phyloP scores from a whole-genome alignment of 148 eudicot species.

The Camellia japonica region DNA sequence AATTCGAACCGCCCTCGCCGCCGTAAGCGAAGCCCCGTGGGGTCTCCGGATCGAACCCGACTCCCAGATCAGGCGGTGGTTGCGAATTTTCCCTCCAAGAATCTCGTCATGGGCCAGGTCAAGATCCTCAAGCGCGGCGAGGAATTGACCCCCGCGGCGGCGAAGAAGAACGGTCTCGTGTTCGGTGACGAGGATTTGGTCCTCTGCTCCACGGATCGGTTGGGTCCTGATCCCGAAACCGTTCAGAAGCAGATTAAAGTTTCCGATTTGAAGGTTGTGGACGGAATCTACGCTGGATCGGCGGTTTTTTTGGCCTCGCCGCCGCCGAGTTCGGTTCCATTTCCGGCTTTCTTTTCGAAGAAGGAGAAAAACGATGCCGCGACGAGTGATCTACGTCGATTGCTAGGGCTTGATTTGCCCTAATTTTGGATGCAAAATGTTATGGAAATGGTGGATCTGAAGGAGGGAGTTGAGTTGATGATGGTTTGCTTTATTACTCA shows the following conservation, averaged over 20 bases:
- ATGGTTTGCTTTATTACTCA: conserved; percentile 13
- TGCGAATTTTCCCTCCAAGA: not conserved
- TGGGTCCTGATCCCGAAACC: conserved; percentile 60
- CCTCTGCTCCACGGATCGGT: conserved; percentile 35
- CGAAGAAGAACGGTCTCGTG: not conserved
- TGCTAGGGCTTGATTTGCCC: conserved; percentile 26
- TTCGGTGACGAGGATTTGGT: conserved; percentile 28
- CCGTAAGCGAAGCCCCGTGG: conserved; percentile 34
- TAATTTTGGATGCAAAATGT: not conserved
- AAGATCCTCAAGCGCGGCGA: conserved; percentile 42
- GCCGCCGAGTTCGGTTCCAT: conserved; percentile 42
- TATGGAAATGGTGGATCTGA: not conserved
- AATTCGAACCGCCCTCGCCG: conserved; percentile 21
- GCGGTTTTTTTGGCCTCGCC: conserved; percentile 29
- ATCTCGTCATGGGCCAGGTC: conserved; percentile 18
- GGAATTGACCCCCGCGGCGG: conserved; percentile 14
- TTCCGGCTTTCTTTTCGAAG: conserved; percentile 29
- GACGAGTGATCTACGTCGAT: conserved; percentile 29
- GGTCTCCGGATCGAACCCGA: not conserved
- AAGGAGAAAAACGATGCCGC: conserved; percentile 14
- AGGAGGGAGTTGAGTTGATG: not conserved
- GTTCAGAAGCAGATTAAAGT: conserved; percentile 14
- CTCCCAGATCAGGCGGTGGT: not conserved
- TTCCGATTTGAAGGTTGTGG: conserved; percentile 11
- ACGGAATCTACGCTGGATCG: conserved; percentile 33